A percentile compares a stretch with the other conserved stretches of the same genome.
Evolutionary conservation across 805 yeast species (phyloP).

Genomic region (Komagataella phaffii): DNA sequence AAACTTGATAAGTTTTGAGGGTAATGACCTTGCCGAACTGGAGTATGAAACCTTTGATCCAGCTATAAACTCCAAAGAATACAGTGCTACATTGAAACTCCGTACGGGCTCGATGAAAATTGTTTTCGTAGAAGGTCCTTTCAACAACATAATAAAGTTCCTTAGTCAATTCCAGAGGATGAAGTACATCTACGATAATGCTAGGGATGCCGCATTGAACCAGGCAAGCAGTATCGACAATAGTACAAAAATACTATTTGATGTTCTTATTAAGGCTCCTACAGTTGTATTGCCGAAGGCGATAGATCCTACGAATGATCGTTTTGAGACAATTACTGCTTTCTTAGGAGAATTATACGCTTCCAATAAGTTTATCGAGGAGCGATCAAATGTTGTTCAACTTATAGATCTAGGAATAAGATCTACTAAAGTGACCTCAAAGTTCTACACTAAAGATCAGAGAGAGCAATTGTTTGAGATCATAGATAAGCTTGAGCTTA

Average conservation of each 20-base stretch:
- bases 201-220: conserved; percentile 78
- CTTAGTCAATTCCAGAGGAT: conserved; percentile 65
- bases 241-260: conserved; percentile 53
- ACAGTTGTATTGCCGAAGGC: conserved; percentile 64
- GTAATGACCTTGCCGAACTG: conserved; percentile 65
- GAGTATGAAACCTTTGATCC: conserved; percentile 71
- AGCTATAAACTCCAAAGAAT: conserved; percentile 31
- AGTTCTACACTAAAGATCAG: conserved; percentile 32
- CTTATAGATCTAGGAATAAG: conserved; percentile 55
- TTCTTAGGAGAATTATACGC: conserved; percentile 77
- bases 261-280: conserved; percentile 69
- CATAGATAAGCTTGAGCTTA: conserved; percentile 49
- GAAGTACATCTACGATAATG: conserved; percentile 82
- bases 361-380: conserved; percentile 37
- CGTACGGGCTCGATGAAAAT: conserved; percentile 65
- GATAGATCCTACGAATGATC: conserved; percentile 23
- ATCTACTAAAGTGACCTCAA: conserved; percentile 55
- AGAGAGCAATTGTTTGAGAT: conserved; percentile 45
- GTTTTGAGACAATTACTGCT: conserved; percentile 51
- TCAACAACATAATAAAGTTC: conserved; percentile 51
- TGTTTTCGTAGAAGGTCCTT: conserved; percentile 72
- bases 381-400: conserved; percentile 26
- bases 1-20: conserved; percentile 67
- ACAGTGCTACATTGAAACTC: conserved; percentile 44
- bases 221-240: conserved; percentile 53